Percentiles rank a stretch among this genome's conserved stretches.
Conservation (phyloP, 441 rosid species). For the Gossypium schwendimanii region DNA sequence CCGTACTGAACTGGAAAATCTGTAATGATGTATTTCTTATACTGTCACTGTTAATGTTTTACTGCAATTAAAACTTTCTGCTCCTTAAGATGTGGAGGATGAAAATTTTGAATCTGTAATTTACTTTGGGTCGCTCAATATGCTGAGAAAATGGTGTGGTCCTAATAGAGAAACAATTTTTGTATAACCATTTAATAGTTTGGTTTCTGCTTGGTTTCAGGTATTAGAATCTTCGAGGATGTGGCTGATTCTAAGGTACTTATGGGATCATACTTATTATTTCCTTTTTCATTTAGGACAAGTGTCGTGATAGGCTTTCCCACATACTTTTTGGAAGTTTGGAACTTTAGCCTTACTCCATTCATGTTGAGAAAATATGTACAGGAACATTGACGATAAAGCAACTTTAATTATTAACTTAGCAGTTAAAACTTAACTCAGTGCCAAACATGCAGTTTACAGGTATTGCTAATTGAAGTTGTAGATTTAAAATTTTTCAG, state of each 20-base stretch:
- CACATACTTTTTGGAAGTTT: neutral
- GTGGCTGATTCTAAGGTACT: constrained; percentile 75
- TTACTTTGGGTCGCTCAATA: neutral
- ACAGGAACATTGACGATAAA: neutral
- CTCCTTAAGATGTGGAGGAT: neutral
- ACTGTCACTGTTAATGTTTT: neutral
- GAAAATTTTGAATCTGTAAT: neutral
- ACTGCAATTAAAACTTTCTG: neutral
- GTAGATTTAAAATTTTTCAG: neutral
- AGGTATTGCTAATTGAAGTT: neutral
- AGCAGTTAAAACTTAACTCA: neutral
- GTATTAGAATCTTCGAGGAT: constrained; percentile 93
- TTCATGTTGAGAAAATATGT: neutral
- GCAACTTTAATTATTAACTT: neutral
- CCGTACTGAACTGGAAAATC: neutral
- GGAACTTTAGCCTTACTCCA: neutral
- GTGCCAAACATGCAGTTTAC: neutral
- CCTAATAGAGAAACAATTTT: neutral
- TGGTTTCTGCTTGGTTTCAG: constrained; percentile 38
- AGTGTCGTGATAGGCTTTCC: neutral
- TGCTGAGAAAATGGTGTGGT: neutral
- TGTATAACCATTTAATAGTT: constrained; percentile 7
- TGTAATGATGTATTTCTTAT: neutral
- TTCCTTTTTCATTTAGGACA: constrained; percentile 1
- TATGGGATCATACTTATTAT: neutral